Conservation (phyloP, 345 rosid species). For the Arabidopsis arenosa region DNA sequence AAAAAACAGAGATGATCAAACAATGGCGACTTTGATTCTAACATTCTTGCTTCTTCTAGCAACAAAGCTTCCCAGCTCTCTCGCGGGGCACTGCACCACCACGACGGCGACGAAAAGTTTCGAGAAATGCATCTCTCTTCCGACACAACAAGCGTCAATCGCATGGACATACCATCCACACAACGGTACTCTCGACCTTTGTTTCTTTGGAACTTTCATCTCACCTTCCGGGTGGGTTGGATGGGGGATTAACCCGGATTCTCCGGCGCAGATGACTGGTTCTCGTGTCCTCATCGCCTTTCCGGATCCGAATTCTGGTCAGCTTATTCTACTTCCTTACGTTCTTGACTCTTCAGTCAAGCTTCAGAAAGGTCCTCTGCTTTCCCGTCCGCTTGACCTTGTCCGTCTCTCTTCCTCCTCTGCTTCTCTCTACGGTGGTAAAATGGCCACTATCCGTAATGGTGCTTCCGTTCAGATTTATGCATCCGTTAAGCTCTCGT, state of each 20-base stretch:
- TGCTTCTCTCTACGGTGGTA: conserved; percentile 80
- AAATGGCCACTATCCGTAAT: conserved; percentile 82
- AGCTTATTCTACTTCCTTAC: conserved; percentile 75
- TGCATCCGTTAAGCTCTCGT: conserved; percentile 62
- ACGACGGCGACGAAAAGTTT: conserved; percentile 59
- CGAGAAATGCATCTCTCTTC: conserved; percentile 78
- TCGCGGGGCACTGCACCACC: conserved; percentile 68
- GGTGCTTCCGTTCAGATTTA: conserved; percentile 84
- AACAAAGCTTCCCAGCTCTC: conserved; percentile 31
- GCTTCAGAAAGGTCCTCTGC: conserved; percentile 82
- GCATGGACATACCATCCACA: conserved; percentile 92
- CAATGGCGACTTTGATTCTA: conserved; percentile 30
- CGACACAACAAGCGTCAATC: conserved; percentile 91
- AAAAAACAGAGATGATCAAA: conserved; percentile 24
- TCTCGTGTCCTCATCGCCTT: conserved; percentile 83
- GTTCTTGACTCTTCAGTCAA: conserved; percentile 79
- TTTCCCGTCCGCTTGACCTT: conserved; percentile 76
- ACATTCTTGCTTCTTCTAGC: conserved; percentile 43
- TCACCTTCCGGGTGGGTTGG: conserved; percentile 99
- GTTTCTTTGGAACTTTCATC: conserved; percentile 89
- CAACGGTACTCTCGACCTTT: conserved; percentile 80
- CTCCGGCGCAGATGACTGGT: conserved; percentile 78
- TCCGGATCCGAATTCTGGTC: conserved; percentile 89
- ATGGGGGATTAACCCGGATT: conserved; percentile 78
- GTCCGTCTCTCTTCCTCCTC: conserved; percentile 76